phyloP scores from a whole-genome alignment of 495 filamentous ascomycete species.

The Penicillium coprophilum region DNA sequence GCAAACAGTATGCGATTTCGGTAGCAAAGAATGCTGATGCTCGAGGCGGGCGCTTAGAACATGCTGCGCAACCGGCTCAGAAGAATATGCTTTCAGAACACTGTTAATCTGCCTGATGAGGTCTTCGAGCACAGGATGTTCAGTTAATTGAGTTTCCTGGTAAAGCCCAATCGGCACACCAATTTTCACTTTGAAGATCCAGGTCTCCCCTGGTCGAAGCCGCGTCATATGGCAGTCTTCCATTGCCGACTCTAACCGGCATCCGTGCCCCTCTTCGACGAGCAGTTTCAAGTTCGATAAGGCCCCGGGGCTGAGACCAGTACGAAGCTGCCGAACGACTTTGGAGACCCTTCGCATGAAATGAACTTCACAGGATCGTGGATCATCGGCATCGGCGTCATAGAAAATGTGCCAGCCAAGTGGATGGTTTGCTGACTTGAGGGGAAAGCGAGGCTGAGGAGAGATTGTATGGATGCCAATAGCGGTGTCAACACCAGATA shows the following conservation, averaged over 20 bases:
- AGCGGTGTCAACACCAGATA: constrained; percentile 21
- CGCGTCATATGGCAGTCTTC: constrained; percentile 10
- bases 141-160: neutral
- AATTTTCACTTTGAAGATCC: constrained; percentile 23
- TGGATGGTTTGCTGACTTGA: constrained; percentile 6
- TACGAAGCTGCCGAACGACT: constrained; percentile 26
- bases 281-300: constrained; percentile 20
- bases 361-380: constrained; percentile 6
- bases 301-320: constrained; percentile 24
- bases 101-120: constrained; percentile 22
- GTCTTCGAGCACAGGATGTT: constrained; percentile 16
- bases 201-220: constrained; percentile 28
- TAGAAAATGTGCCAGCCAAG: constrained; percentile 30
- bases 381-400: constrained; percentile 8
- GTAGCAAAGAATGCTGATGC: constrained; percentile 26
- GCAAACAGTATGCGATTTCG: constrained; percentile 12
- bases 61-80: constrained; percentile 16
- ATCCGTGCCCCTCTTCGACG: constrained; percentile 14
- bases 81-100: constrained; percentile 16
- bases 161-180: constrained; percentile 11
- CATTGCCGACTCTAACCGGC: constrained; percentile 16
- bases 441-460: constrained; percentile 16
- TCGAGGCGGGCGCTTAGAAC: constrained; percentile 21
- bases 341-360: constrained; percentile 22
- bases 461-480: constrained; percentile 32